Conservation (phyloP, 2,329 filamentous ascomycete genomes). For the Xylaria sp. region DNA sequence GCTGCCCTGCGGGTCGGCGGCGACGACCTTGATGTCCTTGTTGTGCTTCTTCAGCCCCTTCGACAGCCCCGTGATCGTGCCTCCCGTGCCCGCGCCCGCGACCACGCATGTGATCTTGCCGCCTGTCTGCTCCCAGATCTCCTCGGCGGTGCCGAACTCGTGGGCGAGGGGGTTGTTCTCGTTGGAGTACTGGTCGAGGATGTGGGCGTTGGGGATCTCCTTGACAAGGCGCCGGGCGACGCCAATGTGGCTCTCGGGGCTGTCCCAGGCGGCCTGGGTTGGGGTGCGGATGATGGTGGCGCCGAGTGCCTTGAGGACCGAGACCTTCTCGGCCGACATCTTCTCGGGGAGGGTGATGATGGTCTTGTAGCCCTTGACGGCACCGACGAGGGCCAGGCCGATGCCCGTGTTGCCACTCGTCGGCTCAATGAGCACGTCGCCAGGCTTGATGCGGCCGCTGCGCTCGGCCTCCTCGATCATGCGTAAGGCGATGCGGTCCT, state of each 20-base stretch:
- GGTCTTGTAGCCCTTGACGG: slow-evolving; percentile 96
- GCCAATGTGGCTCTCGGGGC: slow-evolving; percentile 94
- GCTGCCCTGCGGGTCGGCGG: slow-evolving; percentile 89
- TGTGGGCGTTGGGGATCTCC: slow-evolving; percentile 95
- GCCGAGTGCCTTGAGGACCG: slow-evolving; percentile 88
- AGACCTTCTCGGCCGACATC: slow-evolving; percentile 98
- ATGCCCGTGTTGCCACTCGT: slow-evolving; percentile 99
- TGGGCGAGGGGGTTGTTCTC: slow-evolving; percentile 89
- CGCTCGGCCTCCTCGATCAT: slow-evolving; percentile 98
- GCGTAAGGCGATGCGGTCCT: slow-evolving; percentile 91
- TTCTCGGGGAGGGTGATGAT: slow-evolving; percentile 99
- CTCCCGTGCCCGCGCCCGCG: slow-evolving; percentile 91
- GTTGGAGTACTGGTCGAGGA: slow-evolving; percentile 95
- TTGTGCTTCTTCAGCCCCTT: slow-evolving; percentile 87
- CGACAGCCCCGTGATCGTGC: slow-evolving; percentile 90
- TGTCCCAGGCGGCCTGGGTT: slow-evolving; percentile 92
- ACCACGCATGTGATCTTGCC: slow-evolving; percentile 83
- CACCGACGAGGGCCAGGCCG: slow-evolving; percentile 88
- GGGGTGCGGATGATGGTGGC: slow-evolving; percentile 98
- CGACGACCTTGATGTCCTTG: slow-evolving; percentile 80
- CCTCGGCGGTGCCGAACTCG: slow-evolving; percentile 91
- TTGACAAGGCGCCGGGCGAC: slow-evolving; percentile 88
- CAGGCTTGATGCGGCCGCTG: slow-evolving; percentile 90
- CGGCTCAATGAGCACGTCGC: slow-evolving; percentile 95
- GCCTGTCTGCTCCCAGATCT: slow-evolving; percentile 90